Evolutionary conservation across 352 stramenopile species (phyloP), one percentile per base, ranked within the genome.

Genomic region (Detonula confervacea): DNA sequence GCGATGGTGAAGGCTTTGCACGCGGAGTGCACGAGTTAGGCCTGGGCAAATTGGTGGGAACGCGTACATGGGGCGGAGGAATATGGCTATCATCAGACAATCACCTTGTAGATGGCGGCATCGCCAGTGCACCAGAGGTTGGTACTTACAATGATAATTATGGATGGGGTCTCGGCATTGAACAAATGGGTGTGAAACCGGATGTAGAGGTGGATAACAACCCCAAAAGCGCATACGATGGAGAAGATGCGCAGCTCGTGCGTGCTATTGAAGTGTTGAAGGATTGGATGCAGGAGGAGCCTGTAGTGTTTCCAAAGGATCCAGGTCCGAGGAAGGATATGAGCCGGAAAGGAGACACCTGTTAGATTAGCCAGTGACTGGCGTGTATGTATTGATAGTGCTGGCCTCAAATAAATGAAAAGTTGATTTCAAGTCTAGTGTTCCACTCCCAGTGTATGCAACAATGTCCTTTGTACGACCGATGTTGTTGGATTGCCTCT

Each of bases 191-290:
- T n/a, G 80, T 93, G 1, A 54, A 70, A 25, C 87, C 87, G 20
- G 87, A 93, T 65, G 60, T 91, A 52, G 75, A 81, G 44, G 78
- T 93, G 1, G 87, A 93, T 64, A 93, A 93, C 52, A 87, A 93
- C 57, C 87, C 85, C 16, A 79, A 68, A 46, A 57, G 63, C 65
- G 42, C 67, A 2, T 92, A 75, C 44, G 59, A 74, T 51, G 87
- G 87, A 33, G 68, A 73, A 22, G 87, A 93, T 61, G 29, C 27
- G 1, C 83, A 91, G 47, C 71, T 93, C 16, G 78, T 89, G 63
- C 49, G 64, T 27, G 87, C 83, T 1, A 93, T 93, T 49, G 62
- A 73, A 24, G 70, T 84, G 20, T 61, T 91, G 14, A 84, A 85
- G 39, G 61, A 77, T 25, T 90, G 83, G 83, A 52, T 92, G 11